Evolutionary conservation across 352 stramenopile species (phyloP), one percentile per base, ranked within the genome.

Genomic region (Phytopythium helicoides): DNA sequence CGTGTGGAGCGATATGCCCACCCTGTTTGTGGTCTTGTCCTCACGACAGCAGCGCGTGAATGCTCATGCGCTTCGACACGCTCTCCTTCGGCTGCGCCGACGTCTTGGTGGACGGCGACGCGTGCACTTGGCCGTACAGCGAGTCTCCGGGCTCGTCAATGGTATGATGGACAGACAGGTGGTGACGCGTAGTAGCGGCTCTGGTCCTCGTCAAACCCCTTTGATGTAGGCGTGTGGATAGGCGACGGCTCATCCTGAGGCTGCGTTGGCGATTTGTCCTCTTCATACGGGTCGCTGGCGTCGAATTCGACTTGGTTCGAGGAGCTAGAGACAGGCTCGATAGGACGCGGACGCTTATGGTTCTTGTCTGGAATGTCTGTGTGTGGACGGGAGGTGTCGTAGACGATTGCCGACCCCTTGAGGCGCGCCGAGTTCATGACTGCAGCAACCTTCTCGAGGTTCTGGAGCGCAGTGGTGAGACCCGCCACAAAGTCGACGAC

Each of bases 401-500:
- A 42, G 11, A 58, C n/a, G 28, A 66, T 62, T 3, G 56, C 19
- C 25, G 26, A 33, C 19, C 53, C 58, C 10, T 66, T 37, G 19
- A 66, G 45, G 8, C 53, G 46, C 23, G 58, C 58, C 26, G 23
- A 47, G 34, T 47, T 45, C 58, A 66, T 57, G 46, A 66, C 53
- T 15, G 18, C 39, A 8, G 47, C 57, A 28, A 66, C 58, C 22
- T 56, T 22, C 2, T 39, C 22, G 1, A 66, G 40, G 25, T 38
- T 64, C 21, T 47, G 18, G n/a, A 79, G 34, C 15, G 53, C 47
- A 1, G 31, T 16, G 18, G 52, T 65, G 26, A 71, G 52, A 0
- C 58, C 66, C 1, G 36, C 19, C 6, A 68, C 59, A 34, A 74
- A 71, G 54, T 68, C 58, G 9, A 71, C 37, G 2, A 53, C 23